phyloP scores from a whole-genome alignment of 805 yeast genomes.

The Lachancea cidri region DNA sequence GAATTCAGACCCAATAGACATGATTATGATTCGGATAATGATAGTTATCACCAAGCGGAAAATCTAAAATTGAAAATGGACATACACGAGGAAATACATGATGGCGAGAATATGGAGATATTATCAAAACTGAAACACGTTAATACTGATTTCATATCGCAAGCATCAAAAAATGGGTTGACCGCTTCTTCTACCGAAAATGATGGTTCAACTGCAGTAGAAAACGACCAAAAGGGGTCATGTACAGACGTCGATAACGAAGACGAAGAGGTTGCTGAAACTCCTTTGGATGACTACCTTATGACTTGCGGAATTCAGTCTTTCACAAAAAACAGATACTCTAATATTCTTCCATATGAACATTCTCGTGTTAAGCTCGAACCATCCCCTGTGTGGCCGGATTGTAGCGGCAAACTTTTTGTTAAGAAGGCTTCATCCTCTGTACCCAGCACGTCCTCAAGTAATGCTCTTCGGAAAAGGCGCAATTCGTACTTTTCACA shows the following conservation, averaged over 20 bases:
- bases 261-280: constrained; percentile 12
- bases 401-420: background rate
- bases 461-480: constrained; percentile 5
- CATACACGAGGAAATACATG: constrained; percentile 12
- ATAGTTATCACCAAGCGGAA: constrained; percentile 8
- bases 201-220: no score
- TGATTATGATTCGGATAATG: constrained; percentile 14
- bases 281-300: constrained; percentile 30
- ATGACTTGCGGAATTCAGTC: constrained; percentile 72
- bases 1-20: constrained; percentile 10
- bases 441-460: constrained; percentile 3
- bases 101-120: constrained; percentile 7
- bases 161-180: background rate
- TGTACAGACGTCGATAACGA: constrained; percentile 1
- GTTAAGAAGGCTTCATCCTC: background rate
- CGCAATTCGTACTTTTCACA: constrained; percentile 10
- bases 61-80: constrained; percentile 9
- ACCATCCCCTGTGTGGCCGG: constrained; percentile 28
- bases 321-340: constrained; percentile 76
- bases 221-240: background rate
- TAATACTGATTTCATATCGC: background rate
- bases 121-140: constrained; percentile 3
- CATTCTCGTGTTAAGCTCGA: constrained; percentile 64
- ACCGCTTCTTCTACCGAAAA: background rate
- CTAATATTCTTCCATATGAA: constrained; percentile 81